phyloP scores from a whole-genome alignment of 768 basidiomycete genomes.

The Mycena metata region DNA sequence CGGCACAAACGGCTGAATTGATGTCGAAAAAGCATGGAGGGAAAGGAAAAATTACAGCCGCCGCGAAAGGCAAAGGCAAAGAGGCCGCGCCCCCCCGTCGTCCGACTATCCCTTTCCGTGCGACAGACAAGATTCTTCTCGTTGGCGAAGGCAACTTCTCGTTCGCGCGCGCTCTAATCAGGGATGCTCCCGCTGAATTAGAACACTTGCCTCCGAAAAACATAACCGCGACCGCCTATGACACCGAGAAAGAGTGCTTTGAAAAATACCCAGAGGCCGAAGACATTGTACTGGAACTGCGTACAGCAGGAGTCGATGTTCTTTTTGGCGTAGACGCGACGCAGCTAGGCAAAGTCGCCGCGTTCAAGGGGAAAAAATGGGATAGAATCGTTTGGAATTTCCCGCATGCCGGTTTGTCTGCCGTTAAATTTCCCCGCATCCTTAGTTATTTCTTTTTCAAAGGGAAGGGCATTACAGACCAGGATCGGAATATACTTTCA shows the following conservation, averaged over 20 bases:
- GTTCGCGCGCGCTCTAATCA: conserved; percentile 81
- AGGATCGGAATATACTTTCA: conserved; percentile 91
- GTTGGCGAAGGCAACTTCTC: conserved; percentile 98
- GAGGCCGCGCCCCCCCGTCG: conserved; percentile 42
- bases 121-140: conserved; percentile 78
- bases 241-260: conserved; percentile 81
- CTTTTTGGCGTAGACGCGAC: conserved; percentile 91
- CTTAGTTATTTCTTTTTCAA: conserved; percentile 17
- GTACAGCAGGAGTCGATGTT: conserved; percentile 73
- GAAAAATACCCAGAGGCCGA: conserved; percentile 85
- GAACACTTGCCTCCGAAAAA: conserved; percentile 71
- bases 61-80: conserved; percentile 55
- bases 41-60: conserved; percentile 32
- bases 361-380: conserved; percentile 74
- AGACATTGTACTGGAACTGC: conserved; percentile 68
- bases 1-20: conserved; percentile 66
- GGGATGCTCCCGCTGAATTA: conserved; percentile 60
- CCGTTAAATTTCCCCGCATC: background rate
- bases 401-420: conserved; percentile 85
- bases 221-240: conserved; percentile 88
- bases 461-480: conserved; percentile 94
- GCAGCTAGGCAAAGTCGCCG: conserved; percentile 69
- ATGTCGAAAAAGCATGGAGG: conserved; percentile 54
- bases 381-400: conserved; percentile 95
- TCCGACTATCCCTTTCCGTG: conserved; percentile 74